A percentile compares a stretch with the other conserved stretches of the same genome.
Evolutionary conservation across 257 asterid genomes (phyloP).

Genomic region (Capsicum pubescens): DNA sequence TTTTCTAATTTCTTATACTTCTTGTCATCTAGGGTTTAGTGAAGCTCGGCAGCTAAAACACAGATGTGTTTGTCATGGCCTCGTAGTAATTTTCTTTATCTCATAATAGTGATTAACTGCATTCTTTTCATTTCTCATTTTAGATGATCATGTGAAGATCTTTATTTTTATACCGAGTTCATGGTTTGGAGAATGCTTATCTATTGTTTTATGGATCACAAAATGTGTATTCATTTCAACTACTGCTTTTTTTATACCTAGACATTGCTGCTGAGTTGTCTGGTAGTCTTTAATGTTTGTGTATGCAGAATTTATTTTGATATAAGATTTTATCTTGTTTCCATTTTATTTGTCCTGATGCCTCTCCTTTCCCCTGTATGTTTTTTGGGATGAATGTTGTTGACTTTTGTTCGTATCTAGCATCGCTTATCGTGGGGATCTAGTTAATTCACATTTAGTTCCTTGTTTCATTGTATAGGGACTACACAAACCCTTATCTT

Average conservation of each 20-base stretch:
- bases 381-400: slow-evolving; percentile 21
- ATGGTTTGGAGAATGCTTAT: slow-evolving; percentile 25
- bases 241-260: neutral
- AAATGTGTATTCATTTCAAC: neutral
- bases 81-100: slow-evolving; percentile 67
- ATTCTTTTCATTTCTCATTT: slow-evolving; percentile 24
- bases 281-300: neutral
- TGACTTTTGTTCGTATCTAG: neutral
- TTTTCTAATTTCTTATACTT: slow-evolving; percentile 54
- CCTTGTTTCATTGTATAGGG: slow-evolving; percentile 55
- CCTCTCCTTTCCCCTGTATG: neutral
- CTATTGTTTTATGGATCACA: slow-evolving; percentile 7
- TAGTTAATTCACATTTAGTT: slow-evolving; percentile 30
- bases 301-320: neutral
- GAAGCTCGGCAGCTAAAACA: slow-evolving; percentile 74
- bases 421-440: neutral
- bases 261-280: slow-evolving; percentile 11
- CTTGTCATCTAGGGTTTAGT: slow-evolving; percentile 76
- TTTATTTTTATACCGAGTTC: neutral
- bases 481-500: slow-evolving; percentile 84
- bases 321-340: neutral
- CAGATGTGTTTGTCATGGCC: slow-evolving; percentile 67
- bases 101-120: slow-evolving; percentile 34
- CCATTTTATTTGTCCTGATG: neutral
- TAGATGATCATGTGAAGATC: slow-evolving; percentile 23